These are phyloP conservation scores for Pascua guehoae DNA, from an alignment of 1,284 basidiomycete genomes.

Conservation along the genomic window DNA sequence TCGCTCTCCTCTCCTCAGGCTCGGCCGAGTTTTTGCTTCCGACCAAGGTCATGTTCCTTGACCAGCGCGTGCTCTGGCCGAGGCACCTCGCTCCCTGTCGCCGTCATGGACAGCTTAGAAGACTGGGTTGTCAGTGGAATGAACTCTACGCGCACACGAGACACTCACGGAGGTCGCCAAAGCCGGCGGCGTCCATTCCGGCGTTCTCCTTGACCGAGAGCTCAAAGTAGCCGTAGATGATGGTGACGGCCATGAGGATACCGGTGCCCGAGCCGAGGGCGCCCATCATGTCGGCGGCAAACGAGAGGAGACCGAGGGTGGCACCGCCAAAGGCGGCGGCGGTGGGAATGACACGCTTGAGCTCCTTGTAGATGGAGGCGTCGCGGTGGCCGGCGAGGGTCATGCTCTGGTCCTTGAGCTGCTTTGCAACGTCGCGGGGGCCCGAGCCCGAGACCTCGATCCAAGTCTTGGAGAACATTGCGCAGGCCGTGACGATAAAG, in stretches of 20 bases:
- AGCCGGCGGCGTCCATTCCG: constrained; percentile 50
- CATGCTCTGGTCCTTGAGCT: constrained; percentile 98
- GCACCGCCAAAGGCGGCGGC: constrained; percentile 97
- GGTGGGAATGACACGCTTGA: constrained; percentile 95
- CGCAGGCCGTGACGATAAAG: constrained; percentile 92
- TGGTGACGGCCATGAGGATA: constrained; percentile 96
- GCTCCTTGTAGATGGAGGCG: constrained; percentile 97
- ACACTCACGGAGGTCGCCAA: constrained; percentile 43
- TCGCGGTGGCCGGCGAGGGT: constrained; percentile 98
- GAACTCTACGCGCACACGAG: too few species aligned
- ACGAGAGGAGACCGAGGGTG: constrained; percentile 87
- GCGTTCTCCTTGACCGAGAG: constrained; percentile 54
- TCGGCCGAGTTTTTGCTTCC: too few species aligned
- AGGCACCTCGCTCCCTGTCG: too few species aligned
- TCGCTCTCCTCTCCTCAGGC: too few species aligned
- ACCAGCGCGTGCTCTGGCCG: too few species aligned
- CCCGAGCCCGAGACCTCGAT: constrained; percentile 96
- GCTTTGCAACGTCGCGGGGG: constrained; percentile 92
- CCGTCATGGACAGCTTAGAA: too few species aligned
- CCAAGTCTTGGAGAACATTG: constrained; percentile 98
- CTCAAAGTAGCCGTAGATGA: constrained; percentile 80
- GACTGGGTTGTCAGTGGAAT: too few species aligned
- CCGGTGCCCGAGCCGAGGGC: constrained; percentile 95
- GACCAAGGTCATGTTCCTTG: too few species aligned
- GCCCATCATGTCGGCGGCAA: constrained; percentile 92